Conservation (phyloP, 345 rosid genomes). For the Xanthoceras sorbifolium region DNA sequence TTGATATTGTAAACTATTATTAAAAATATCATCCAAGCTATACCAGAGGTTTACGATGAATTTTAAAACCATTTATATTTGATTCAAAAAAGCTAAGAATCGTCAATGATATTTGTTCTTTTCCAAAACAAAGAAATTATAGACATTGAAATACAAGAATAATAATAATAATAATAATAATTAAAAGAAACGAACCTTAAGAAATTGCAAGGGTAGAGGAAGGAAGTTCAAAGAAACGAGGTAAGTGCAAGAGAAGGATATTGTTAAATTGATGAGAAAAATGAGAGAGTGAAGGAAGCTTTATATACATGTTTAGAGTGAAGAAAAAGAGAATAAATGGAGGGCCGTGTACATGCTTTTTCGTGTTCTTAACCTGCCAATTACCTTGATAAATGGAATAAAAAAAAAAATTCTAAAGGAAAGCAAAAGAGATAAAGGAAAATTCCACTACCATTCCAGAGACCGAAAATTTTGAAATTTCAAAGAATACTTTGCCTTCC, state of each 20-base stretch:
- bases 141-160: neutral
- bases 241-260: constrained; percentile 20
- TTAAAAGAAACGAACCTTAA: constrained; percentile 33
- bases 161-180: neutral
- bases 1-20: neutral
- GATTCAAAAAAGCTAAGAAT: no score
- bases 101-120: no score
- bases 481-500: constrained; percentile 22
- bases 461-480: constrained; percentile 28
- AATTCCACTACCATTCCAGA: constrained; percentile 44
- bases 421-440: constrained; percentile 38
- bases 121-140: neutral
- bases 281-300: constrained; percentile 22
- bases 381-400: constrained; percentile 47
- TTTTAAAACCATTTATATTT: no score
- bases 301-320: constrained; percentile 45
- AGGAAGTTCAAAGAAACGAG: neutral
- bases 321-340: constrained; percentile 39
- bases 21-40: no score
- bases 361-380: constrained; percentile 54
- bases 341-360: constrained; percentile 46
- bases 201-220: constrained; percentile 14
- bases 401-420: constrained; percentile 27
- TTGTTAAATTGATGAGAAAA: constrained; percentile 29
- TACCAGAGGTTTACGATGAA: no score